These are phyloP conservation scores for Pichia phayaonensis DNA, from an alignment of 805 yeast genomes.

Conservation along the genomic window DNA sequence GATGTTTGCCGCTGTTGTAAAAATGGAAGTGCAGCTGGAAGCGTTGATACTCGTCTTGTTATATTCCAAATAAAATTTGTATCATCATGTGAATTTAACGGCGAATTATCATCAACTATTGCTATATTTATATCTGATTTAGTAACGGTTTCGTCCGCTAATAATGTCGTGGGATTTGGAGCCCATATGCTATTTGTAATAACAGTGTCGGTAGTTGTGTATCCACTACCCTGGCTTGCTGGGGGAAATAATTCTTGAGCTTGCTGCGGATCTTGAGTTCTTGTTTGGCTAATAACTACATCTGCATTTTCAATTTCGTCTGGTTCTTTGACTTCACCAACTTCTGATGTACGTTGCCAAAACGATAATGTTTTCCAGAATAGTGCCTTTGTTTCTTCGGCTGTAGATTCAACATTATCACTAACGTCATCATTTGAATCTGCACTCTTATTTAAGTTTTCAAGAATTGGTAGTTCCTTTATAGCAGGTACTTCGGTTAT, in stretches of 20 bases:
- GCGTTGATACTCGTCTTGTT: slow-evolving; percentile 3
- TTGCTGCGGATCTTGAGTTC: background rate
- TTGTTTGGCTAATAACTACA: background rate
- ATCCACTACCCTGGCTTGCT: background rate
- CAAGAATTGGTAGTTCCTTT: background rate
- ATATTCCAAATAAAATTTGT: slow-evolving; percentile 4
- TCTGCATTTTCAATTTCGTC: background rate
- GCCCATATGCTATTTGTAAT: background rate
- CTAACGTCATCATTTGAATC: background rate
- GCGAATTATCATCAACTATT: background rate
- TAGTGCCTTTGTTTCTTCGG: background rate
- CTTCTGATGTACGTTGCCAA: slow-evolving; percentile 5
- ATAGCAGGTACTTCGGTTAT: background rate
- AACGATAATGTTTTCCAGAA: slow-evolving; percentile 4
- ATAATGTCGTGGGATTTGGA: background rate
- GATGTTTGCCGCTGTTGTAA: background rate
- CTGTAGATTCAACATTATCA: background rate
- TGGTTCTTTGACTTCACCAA: background rate
- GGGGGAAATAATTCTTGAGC: background rate
- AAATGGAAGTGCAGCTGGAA: background rate
- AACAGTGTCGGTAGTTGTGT: background rate
- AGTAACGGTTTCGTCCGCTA: background rate
- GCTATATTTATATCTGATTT: background rate
- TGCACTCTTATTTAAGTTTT: background rate
- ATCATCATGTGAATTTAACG: background rate